These are phyloP conservation scores for Colletotrichum neosansevieriae DNA, from an alignment of 2,329 filamentous ascomycete species.

Conservation along the genomic window DNA sequence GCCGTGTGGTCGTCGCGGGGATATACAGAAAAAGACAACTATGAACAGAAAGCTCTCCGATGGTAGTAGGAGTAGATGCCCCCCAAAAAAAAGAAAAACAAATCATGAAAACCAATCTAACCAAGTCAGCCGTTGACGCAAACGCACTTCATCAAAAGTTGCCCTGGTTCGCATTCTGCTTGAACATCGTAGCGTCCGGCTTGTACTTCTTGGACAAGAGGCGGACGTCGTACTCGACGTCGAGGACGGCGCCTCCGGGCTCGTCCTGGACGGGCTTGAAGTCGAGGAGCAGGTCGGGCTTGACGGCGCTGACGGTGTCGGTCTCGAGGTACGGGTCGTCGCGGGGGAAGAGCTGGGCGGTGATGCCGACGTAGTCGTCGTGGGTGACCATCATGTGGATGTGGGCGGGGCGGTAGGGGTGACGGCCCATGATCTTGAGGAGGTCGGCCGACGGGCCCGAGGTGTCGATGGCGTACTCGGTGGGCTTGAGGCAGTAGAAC, in stretches of 20 bases:
- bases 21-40: slow-evolving; percentile 7
- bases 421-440: slow-evolving; percentile 43
- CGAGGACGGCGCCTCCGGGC: slow-evolving; percentile 46
- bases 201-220: slow-evolving; percentile 45
- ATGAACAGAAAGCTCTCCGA: slow-evolving; percentile 9
- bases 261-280: slow-evolving; percentile 56
- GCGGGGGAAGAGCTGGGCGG: slow-evolving; percentile 76
- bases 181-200: slow-evolving; percentile 42
- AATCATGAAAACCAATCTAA: background rate
- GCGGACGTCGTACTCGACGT: slow-evolving; percentile 48
- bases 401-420: slow-evolving; percentile 44
- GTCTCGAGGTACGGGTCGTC: slow-evolving; percentile 65
- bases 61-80: slow-evolving; percentile 5
- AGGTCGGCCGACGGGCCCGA: slow-evolving; percentile 54
- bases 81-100: slow-evolving; percentile 4
- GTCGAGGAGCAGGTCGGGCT: slow-evolving; percentile 55
- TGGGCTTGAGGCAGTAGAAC: slow-evolving; percentile 74
- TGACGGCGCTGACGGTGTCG: slow-evolving; percentile 53
- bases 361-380: slow-evolving; percentile 71
- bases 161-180: slow-evolving; percentile 42
- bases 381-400: slow-evolving; percentile 52
- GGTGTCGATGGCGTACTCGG: slow-evolving; percentile 71
- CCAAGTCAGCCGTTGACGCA: slow-evolving; percentile 9
- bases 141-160: slow-evolving; percentile 27
- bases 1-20: slow-evolving; percentile 21